These are phyloP conservation scores for Candida ulmi DNA, from an alignment of 805 yeast species.

Conservation along the genomic window DNA sequence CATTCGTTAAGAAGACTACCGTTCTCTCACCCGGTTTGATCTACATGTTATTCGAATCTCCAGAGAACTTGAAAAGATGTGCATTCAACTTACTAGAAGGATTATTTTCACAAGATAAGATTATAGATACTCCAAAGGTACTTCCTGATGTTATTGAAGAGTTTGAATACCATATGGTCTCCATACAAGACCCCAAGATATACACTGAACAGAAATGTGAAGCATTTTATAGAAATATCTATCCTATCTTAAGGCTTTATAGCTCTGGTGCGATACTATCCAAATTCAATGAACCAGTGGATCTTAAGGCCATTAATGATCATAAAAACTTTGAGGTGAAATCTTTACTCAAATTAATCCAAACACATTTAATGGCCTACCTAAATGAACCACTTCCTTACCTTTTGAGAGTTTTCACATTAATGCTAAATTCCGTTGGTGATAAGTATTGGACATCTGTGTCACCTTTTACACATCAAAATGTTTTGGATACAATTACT, in stretches of 20 bases:
- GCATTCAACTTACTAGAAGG: slow-evolving; percentile 30
- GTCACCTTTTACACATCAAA: slow-evolving; percentile 48
- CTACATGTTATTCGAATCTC: slow-evolving; percentile 51
- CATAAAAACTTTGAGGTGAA: slow-evolving; percentile 26
- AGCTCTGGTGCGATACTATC: slow-evolving; percentile 30
- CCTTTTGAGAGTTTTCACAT: slow-evolving; percentile 45
- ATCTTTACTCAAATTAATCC: slow-evolving; percentile 34
- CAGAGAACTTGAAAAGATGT: slow-evolving; percentile 41
- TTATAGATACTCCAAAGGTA: slow-evolving; percentile 17
- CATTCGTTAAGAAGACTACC: slow-evolving; percentile 18
- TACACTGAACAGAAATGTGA: slow-evolving; percentile 38
- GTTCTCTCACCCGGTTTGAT: slow-evolving; percentile 44
- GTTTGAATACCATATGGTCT: slow-evolving; percentile 42
- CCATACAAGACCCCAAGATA: slow-evolving; percentile 46
- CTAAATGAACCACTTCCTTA: slow-evolving; percentile 36
- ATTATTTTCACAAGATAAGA: slow-evolving; percentile 7
- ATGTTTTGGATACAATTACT: slow-evolving; percentile 54
- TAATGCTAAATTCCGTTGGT: slow-evolving; percentile 38
- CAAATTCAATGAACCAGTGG: slow-evolving; percentile 21
- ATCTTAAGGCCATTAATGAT: slow-evolving; percentile 17
- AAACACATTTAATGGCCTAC: slow-evolving; percentile 47
- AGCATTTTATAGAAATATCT: slow-evolving; percentile 42
- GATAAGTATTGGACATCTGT: slow-evolving; percentile 49
- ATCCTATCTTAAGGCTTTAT: slow-evolving; percentile 30
- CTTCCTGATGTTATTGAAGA: slow-evolving; percentile 47